These are phyloP conservation scores for Termitomyces sp. DNA, from an alignment of 768 basidiomycete genomes.

Conservation along the genomic window DNA sequence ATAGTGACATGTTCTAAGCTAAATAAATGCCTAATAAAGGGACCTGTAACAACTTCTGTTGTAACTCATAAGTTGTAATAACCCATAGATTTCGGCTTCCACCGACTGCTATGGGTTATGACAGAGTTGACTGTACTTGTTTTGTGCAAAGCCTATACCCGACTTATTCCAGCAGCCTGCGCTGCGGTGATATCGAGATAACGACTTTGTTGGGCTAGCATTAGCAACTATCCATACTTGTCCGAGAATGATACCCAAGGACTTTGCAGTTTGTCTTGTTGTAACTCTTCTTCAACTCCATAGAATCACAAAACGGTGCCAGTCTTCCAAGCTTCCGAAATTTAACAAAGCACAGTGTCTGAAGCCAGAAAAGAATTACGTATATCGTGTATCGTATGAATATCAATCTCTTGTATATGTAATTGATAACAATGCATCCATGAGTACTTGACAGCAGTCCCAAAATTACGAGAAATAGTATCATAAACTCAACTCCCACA, in stretches of 20 bases:
- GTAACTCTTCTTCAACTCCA: not conserved
- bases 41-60: too few relatives aligned
- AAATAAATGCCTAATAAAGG: too few relatives aligned
- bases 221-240: too few relatives aligned
- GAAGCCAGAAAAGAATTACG: not conserved
- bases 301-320: not conserved
- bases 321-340: not conserved
- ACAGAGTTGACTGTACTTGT: too few relatives aligned
- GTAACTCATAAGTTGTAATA: too few relatives aligned
- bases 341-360: not conserved
- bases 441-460: not conserved
- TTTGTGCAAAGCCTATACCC: not conserved
- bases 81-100: too few relatives aligned
- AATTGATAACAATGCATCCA: not conserved
- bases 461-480: not conserved
- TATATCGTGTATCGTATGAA: not conserved
- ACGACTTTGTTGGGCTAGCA: too few relatives aligned
- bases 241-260: too few relatives aligned
- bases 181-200: not conserved
- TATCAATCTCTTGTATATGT: not conserved
- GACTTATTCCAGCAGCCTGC: not conserved
- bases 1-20: too few relatives aligned
- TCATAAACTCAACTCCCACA: slow-evolving; percentile 32
- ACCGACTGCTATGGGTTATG: too few relatives aligned
- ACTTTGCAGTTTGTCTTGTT: not conserved